phyloP scores from a whole-genome alignment of 2,329 filamentous ascomycete genomes.

The Podosphaera leucotricha region DNA sequence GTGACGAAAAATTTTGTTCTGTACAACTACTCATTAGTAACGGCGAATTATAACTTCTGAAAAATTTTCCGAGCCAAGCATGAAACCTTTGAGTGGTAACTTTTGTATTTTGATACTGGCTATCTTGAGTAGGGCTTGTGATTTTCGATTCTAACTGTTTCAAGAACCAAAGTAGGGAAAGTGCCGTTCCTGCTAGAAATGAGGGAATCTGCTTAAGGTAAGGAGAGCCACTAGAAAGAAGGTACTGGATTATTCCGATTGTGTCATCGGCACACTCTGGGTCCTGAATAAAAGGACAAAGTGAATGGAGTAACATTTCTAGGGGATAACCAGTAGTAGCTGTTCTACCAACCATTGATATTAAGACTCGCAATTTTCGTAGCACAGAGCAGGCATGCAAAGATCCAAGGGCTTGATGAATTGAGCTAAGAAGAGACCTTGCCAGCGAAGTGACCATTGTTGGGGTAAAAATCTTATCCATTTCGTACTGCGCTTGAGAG shows the following conservation, averaged over 20 bases:
- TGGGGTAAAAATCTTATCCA: slow-evolving; percentile 48
- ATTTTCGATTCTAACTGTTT: slow-evolving; percentile 47
- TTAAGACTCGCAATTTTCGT: slow-evolving; percentile 60
- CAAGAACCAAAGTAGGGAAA: slow-evolving; percentile 60
- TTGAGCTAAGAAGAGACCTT: slow-evolving; percentile 54
- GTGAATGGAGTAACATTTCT: slow-evolving; percentile 69
- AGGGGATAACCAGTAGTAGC: slow-evolving; percentile 62
- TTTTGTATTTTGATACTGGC: slow-evolving; percentile 55
- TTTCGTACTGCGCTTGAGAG: slow-evolving; percentile 40
- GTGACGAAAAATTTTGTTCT: slow-evolving; percentile 35
- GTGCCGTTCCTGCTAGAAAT: slow-evolving; percentile 58
- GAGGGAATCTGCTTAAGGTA: slow-evolving; percentile 44
- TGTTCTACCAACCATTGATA: slow-evolving; percentile 51
- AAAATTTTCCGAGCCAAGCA: slow-evolving; percentile 49
- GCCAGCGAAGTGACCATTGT: slow-evolving; percentile 50
- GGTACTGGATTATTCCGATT: slow-evolving; percentile 64
- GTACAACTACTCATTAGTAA: slow-evolving; percentile 14
- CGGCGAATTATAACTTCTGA: slow-evolving; percentile 34
- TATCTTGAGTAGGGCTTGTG: slow-evolving; percentile 64
- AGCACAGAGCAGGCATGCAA: slow-evolving; percentile 71
- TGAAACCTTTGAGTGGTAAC: slow-evolving; percentile 55
- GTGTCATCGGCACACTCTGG: slow-evolving; percentile 77
- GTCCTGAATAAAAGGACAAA: slow-evolving; percentile 58
- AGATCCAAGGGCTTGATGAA: slow-evolving; percentile 64
- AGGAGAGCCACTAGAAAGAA: slow-evolving; percentile 41